Evolutionary conservation across 257 asterid genomes (phyloP).

Genomic region (Nicotiana obtusifolia): DNA sequence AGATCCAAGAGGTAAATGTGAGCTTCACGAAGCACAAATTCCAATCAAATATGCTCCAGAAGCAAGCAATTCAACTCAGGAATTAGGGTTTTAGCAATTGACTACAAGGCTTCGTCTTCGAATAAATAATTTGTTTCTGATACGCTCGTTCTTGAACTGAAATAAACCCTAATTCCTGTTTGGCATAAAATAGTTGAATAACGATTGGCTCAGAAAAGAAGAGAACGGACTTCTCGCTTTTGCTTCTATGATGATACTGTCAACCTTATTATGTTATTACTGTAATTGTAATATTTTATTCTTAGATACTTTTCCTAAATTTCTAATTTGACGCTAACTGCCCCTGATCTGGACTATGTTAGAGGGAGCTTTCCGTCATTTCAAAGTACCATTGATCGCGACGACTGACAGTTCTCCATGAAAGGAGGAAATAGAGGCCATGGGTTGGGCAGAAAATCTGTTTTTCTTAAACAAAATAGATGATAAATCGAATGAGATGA

Average conservation of each 20-base stretch:
- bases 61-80: not conserved
- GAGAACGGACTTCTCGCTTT: not conserved
- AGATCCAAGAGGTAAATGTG: slow-evolving; percentile 1
- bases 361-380: not conserved
- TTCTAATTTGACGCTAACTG: not conserved
- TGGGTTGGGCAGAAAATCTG: not conserved
- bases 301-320: not conserved
- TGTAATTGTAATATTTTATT: no score
- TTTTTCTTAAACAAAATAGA: not conserved
- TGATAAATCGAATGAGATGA: not conserved
- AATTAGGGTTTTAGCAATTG: slow-evolving; percentile 1
- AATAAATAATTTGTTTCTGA: not conserved
- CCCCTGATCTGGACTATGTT: not conserved
- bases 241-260: not conserved
- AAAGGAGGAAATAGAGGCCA: not conserved
- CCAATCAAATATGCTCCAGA: not conserved
- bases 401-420: not conserved
- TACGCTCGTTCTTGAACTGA: not conserved
- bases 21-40: not conserved
- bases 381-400: not conserved
- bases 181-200: not conserved
- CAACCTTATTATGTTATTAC: not conserved
- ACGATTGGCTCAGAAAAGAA: slow-evolving; percentile 3
- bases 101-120: not conserved
- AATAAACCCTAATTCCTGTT: slow-evolving; percentile 15